These are phyloP conservation scores for Pythium sp. DNA, from an alignment of 352 stramenopile genomes.

Conservation along the genomic window DNA sequence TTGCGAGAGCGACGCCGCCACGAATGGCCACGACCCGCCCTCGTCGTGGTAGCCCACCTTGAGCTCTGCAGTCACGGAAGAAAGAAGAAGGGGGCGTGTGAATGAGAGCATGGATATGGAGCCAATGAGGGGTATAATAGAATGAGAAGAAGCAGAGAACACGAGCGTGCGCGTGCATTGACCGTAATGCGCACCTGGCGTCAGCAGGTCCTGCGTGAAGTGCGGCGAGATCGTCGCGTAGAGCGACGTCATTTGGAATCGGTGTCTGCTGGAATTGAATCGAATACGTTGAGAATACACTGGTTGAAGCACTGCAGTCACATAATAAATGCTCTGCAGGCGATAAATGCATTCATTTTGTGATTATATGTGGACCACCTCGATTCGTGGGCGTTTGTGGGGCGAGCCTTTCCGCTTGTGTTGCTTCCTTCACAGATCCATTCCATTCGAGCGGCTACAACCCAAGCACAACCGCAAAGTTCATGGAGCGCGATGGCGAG, in stretches of 20 bases:
- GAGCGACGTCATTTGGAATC: slow-evolving; percentile 48
- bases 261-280: background rate
- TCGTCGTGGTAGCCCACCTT: slow-evolving; percentile 71
- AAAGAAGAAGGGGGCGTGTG: background rate
- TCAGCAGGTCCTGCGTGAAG: slow-evolving; percentile 68
- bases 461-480: background rate
- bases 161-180: background rate
- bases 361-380: too few relatives aligned
- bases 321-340: too few relatives aligned
- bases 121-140: background rate
- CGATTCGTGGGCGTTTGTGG: too few relatives aligned
- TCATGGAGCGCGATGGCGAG: slow-evolving; percentile 7
- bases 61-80: slow-evolving; percentile 28
- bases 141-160: background rate
- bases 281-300: too few relatives aligned
- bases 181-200: slow-evolving; percentile 26
- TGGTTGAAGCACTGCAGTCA: too few relatives aligned
- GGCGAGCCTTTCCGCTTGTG: too few relatives aligned
- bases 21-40: slow-evolving; percentile 80
- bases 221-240: slow-evolving; percentile 68
- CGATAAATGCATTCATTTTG: too few relatives aligned
- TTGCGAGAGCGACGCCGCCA: slow-evolving; percentile 55
- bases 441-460: background rate
- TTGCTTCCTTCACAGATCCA: background rate
- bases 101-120: too few relatives aligned